Percentiles rank a stretch among this genome's conserved stretches.
Evolutionary conservation across 768 basidiomycete genomes (phyloP).

Genomic region (Holtermanniella nyarrowii): DNA sequence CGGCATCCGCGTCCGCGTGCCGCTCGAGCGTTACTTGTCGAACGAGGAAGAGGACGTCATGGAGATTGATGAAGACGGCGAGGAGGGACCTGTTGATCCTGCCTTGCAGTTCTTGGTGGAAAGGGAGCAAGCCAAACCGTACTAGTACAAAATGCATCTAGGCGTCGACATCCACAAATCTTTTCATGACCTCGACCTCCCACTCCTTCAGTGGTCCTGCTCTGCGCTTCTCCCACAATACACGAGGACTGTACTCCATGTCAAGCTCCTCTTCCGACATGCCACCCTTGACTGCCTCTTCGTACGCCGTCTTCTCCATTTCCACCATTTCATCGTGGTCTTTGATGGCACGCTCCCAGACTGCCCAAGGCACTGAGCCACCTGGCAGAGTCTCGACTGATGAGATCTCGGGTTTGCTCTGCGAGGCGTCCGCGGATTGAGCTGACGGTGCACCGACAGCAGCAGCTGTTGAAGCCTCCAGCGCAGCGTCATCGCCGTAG

Average conservation of each 20-base stretch:
- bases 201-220: conserved; percentile 53
- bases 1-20: conserved; percentile 36
- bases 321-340: conserved; percentile 54
- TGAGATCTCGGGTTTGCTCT: not conserved
- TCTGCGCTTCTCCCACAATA: conserved; percentile 48
- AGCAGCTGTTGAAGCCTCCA: conserved; percentile 25
- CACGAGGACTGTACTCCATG: conserved; percentile 8
- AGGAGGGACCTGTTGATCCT: conserved; percentile 29
- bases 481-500: conserved; percentile 18
- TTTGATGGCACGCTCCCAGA: conserved; percentile 32
- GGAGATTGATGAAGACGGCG: conserved; percentile 16
- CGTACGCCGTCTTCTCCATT: conserved; percentile 19
- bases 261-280: conserved; percentile 41
- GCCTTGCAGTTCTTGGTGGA: conserved; percentile 33
- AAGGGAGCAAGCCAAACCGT: conserved; percentile 35
- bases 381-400: conserved; percentile 44
- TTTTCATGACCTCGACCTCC: conserved; percentile 69
- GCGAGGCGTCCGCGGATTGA: not conserved
- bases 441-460: conserved; percentile 45
- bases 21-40: conserved; percentile 33
- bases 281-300: conserved; percentile 24
- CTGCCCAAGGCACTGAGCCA: conserved; percentile 42
- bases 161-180: conserved; percentile 22
- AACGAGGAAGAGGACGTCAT: conserved; percentile 9
- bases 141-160: conserved; percentile 17